phyloP scores from a whole-genome alignment of 768 basidiomycete genomes.

The Clavaria fumosa region DNA sequence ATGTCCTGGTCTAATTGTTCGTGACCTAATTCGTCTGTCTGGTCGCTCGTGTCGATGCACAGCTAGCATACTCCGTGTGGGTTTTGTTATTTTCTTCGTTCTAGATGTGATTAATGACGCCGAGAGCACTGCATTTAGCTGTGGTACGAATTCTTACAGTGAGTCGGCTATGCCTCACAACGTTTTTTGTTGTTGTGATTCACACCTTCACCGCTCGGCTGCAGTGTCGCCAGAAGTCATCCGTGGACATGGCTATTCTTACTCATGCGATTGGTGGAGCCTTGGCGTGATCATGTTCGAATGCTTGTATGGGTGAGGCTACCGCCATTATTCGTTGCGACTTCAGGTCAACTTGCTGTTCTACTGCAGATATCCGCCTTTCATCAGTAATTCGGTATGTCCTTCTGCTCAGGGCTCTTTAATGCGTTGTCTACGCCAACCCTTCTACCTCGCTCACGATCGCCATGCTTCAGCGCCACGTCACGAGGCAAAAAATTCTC shows the following conservation, averaged over 20 bases:
- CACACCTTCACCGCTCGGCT: constrained; percentile 7
- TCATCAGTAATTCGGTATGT: constrained; percentile 84
- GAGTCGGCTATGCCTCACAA: constrained; percentile 21
- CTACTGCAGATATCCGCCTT: constrained; percentile 71
- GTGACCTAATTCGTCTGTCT: constrained; percentile 13
- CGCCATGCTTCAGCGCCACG: constrained; percentile 48
- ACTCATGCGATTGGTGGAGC: constrained; percentile 98
- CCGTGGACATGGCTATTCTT: constrained; percentile 82
- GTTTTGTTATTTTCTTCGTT: constrained; percentile 16
- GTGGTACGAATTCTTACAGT: constrained; percentile 82
- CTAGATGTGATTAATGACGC: background rate
- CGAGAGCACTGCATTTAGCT: constrained; percentile 29
- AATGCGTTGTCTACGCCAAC: constrained; percentile 3
- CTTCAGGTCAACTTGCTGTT: constrained; percentile 6
- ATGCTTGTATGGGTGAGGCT: constrained; percentile 73
- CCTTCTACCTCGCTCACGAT: constrained; percentile 10
- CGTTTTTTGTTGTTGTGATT: constrained; percentile 12
- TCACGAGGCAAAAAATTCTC: constrained; percentile 92
- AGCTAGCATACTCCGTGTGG: constrained; percentile 85
- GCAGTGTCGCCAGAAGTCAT: constrained; percentile 86
- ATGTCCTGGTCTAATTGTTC: constrained; percentile 13
- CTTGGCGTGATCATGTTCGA: constrained; percentile 95
- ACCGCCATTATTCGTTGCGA: too few species aligned
- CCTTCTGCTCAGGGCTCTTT: constrained; percentile 1
- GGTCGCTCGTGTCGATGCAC: constrained; percentile 5